Base-by-base conservation (phyloP, 1,284 basidiomycete genomes). In the Cutaneotrichosporon cutaneum region DNA sequence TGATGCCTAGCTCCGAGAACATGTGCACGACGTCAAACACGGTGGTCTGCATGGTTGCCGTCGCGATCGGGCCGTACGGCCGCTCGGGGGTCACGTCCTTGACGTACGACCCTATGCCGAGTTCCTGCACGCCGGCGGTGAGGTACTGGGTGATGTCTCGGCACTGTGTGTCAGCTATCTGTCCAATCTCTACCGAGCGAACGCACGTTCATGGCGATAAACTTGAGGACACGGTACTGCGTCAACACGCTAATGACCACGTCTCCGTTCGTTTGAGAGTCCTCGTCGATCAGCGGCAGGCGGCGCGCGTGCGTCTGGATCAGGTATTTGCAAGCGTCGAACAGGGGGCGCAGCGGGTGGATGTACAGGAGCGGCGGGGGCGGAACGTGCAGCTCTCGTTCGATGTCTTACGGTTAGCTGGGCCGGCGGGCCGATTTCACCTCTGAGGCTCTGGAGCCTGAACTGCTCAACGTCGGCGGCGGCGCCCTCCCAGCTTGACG, bases 1-100 rank as follows among this genome's bases (percentile, higher is more conserved):
- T 95, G 69, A 99, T 97, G 16, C 93, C 90, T 36, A 89, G 85
- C 77, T 95, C 92, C 1, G 92, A 96, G 77, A 99, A 99, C 89
- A 97, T 94, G 77, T 99, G 96, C 0, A 99, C 96, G 55, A 99
- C 92, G 73, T 98, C 94, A 72, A 97, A 97, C 0, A 99, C 96
- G 21, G 92, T 90, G 1, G 95, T 98, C 65, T 88, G 83, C 69
- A 97, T 82, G 11, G 88, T 95, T 2, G 96, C 96, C 0, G 94
- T 96, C 2, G 92, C 90, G 58, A 99, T 88, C 0, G 95, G 95
- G 75, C 89, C 85, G 79, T 88, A 94, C 1, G 89, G 90, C 64
- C 88, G 88, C 24, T 66, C 61, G 1, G 65, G 55, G 10, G 61
- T 65, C 2, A 64, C 50, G 33, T 61, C 56, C 16, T 67, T 59